phyloP scores from a whole-genome alignment of 2,329 filamentous ascomycete genomes.

The Neopestalotiopsis sp. region DNA sequence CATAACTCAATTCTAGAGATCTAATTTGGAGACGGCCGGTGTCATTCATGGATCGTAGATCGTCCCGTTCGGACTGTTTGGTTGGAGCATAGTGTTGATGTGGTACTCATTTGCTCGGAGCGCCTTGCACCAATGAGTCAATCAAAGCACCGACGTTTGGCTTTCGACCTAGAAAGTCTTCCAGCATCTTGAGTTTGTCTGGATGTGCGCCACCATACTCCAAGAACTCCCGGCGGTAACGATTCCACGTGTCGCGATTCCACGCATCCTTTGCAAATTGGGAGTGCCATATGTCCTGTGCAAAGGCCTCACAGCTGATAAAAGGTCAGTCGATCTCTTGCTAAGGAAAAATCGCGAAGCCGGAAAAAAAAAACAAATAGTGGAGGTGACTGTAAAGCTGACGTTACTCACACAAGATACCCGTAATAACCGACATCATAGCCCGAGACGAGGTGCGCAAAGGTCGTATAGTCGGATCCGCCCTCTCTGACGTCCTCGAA shows the following conservation, averaged over 20 bases:
- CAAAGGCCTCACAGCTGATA: neutral
- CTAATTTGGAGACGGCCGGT: neutral
- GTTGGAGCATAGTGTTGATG: neutral
- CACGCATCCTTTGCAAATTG: neutral
- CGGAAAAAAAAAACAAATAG: too few relatives aligned
- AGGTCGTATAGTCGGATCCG: neutral
- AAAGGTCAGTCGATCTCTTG: neutral
- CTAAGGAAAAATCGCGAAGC: too few relatives aligned
- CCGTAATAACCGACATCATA: slow-evolving; percentile 6
- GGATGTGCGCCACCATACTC: neutral
- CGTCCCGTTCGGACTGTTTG: neutral
- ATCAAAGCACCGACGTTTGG: too few relatives aligned
- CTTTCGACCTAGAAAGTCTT: neutral
- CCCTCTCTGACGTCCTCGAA: neutral
- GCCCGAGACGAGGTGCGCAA: neutral
- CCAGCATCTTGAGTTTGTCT: neutral
- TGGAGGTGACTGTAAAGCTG: neutral
- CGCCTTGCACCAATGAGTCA: neutral
- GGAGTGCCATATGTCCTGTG: neutral
- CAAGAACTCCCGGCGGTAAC: neutral
- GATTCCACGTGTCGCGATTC: slow-evolving; percentile 1
- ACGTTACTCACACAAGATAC: neutral
- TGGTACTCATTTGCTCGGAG: neutral
- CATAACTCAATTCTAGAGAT: neutral
- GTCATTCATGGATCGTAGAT: neutral